These are phyloP conservation scores for Actinomortierella wolfii DNA, from an alignment of 371 early-diverging fungal genomes.

Conservation along the genomic window DNA sequence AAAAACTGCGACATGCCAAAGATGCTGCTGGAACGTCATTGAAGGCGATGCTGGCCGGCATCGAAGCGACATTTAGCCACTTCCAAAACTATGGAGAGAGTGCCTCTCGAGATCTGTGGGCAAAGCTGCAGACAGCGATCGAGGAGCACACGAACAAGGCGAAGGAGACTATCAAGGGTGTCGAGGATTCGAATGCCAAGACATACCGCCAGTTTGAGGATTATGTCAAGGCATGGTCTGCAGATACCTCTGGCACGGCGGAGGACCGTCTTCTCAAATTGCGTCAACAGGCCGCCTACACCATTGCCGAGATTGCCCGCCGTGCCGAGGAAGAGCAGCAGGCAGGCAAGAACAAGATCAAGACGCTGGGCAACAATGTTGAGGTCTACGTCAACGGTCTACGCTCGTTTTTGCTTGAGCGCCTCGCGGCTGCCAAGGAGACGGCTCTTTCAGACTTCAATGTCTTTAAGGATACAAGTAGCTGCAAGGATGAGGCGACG, in stretches of 20 bases:
- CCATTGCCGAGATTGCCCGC: slow-evolving; percentile 22
- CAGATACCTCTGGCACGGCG: slow-evolving; percentile 7
- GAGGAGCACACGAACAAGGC: slow-evolving; percentile 26
- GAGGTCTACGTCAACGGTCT: slow-evolving; percentile 28
- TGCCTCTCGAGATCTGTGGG: slow-evolving; percentile 32
- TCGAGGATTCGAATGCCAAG: slow-evolving; percentile 27
- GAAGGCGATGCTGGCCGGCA: slow-evolving; percentile 30
- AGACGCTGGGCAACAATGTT: slow-evolving; percentile 21
- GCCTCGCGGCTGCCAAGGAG: slow-evolving; percentile 31
- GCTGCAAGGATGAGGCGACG: slow-evolving; percentile 24
- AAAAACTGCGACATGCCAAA: slow-evolving; percentile 12
- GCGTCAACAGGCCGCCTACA: slow-evolving; percentile 13
- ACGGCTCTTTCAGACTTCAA: slow-evolving; percentile 21
- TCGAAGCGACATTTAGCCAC: slow-evolving; percentile 26
- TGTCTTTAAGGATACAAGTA: slow-evolving; percentile 33
- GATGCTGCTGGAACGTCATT: slow-evolving; percentile 19
- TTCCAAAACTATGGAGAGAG: slow-evolving; percentile 24
- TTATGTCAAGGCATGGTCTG: slow-evolving; percentile 31
- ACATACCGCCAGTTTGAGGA: slow-evolving; percentile 29
- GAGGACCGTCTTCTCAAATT: slow-evolving; percentile 21
- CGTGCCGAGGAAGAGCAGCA: slow-evolving; percentile 15
- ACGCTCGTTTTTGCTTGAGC: slow-evolving; percentile 25
- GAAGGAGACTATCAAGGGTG: slow-evolving; percentile 13
- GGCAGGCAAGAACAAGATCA: slow-evolving; percentile 15
- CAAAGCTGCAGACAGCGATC: slow-evolving; percentile 26